These are phyloP conservation scores for Coniferiporia weirii DNA, from an alignment of 1,284 basidiomycete genomes.

Conservation along the genomic window DNA sequence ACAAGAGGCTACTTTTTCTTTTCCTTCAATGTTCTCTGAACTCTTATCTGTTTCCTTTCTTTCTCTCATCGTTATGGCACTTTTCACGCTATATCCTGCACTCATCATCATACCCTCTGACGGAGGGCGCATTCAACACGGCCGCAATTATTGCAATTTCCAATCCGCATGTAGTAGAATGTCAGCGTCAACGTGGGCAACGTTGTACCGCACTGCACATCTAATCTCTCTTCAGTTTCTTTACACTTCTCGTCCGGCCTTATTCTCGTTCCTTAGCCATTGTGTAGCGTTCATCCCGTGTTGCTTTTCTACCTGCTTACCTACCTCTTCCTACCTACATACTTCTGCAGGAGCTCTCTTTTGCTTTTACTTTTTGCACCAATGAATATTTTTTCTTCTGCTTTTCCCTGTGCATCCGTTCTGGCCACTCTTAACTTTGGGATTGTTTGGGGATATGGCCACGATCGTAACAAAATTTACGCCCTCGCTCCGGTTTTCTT, in stretches of 20 bases:
- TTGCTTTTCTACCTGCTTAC: not conserved
- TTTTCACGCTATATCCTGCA: constrained; percentile 20
- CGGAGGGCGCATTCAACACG: constrained; percentile 15
- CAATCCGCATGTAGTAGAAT: constrained; percentile 18
- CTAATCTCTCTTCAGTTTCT: not conserved
- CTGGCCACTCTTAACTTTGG: not conserved
- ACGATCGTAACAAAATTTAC: not conserved
- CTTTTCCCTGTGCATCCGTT: not conserved
- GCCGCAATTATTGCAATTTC: constrained; percentile 16
- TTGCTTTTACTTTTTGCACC: not conserved
- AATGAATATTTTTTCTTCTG: not conserved
- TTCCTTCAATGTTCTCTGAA: not conserved
- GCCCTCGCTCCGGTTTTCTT: not conserved
- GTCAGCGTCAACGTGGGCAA: constrained; percentile 11
- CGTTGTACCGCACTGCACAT: not conserved
- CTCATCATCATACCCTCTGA: constrained; percentile 24
- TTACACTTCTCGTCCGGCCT: not conserved
- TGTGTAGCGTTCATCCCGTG: not conserved
- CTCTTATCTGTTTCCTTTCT: constrained; percentile 11
- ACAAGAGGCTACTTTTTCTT: constrained; percentile 24
- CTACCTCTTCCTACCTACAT: not conserved
- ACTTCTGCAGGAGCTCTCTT: not conserved
- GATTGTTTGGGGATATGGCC: not conserved
- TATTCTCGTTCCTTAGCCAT: not conserved
- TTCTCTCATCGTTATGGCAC: constrained; percentile 18